Evolutionary conservation across 129 eudicot genomes (phyloP).

Genomic region (Pittosporum tobira): DNA sequence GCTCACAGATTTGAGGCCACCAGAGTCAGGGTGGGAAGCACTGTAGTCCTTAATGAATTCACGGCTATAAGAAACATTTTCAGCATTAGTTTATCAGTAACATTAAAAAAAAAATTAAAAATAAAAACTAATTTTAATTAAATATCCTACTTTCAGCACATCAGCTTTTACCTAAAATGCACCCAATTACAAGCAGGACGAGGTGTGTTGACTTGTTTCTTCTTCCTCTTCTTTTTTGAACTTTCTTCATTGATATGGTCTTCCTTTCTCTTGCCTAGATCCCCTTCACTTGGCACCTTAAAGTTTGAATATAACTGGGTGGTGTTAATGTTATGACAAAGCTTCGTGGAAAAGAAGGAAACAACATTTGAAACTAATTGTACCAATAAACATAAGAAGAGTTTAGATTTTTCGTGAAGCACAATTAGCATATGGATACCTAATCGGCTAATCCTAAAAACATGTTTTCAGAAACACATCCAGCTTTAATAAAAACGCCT

Average conservation of each 20-base stretch:
- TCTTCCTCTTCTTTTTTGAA: conserved; percentile 55
- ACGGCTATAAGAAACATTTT: conserved; percentile 36
- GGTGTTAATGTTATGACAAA: background rate
- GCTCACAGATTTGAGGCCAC: conserved; percentile 73
- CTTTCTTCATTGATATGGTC: conserved; percentile 44
- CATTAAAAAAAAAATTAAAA: conserved; percentile 2
- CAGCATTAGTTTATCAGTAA: conserved; percentile 13
- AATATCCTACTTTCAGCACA: conserved; percentile 4
- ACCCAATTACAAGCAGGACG: conserved; percentile 92
- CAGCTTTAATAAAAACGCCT: background rate
- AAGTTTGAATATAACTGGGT: background rate
- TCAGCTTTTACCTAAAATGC: conserved; percentile 51
- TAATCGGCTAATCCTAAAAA: too few relatives aligned
- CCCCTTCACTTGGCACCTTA: conserved; percentile 47
- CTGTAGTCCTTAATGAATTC: conserved; percentile 75
- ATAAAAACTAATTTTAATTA: too few relatives aligned
- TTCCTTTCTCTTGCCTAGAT: conserved; percentile 43
- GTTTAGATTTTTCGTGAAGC: too few relatives aligned
- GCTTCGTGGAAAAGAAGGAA: background rate
- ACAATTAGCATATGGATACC: background rate
- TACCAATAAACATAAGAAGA: too few relatives aligned
- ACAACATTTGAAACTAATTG: too few relatives aligned
- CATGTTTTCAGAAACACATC: background rate
- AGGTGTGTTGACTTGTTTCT: conserved; percentile 59
- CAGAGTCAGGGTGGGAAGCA: conserved; percentile 79